Evolutionary conservation across 2,329 filamentous ascomycete genomes (phyloP).

Genomic region (Cladosporium sp.): DNA sequence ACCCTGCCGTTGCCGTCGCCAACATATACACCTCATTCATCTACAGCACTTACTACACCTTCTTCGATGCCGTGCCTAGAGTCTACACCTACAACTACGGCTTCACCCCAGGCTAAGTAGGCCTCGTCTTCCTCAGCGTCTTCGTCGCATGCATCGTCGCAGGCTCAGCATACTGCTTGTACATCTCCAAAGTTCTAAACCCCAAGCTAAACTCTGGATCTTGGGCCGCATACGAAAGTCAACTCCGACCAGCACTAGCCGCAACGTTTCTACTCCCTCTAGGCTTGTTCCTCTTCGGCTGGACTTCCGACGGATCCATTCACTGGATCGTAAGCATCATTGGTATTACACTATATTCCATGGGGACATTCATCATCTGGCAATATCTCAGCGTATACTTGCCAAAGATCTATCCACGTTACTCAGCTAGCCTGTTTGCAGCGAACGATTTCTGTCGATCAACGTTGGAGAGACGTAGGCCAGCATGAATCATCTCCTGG

Average conservation of each 20-base stretch:
- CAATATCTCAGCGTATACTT: conserved; percentile 47
- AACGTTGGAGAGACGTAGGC: too few species aligned
- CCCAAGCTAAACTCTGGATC: too few species aligned
- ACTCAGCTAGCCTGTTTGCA: conserved; percentile 60
- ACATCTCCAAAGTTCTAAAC: not conserved
- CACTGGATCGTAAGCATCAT: conserved; percentile 44
- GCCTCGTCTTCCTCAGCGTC: conserved; percentile 22
- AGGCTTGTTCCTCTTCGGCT: conserved; percentile 38
- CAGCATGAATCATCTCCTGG: too few species aligned
- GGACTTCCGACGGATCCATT: conserved; percentile 30
- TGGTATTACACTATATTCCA: conserved; percentile 43
- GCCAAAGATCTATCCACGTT: conserved; percentile 42
- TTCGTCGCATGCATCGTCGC: not conserved
- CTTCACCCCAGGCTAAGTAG: conserved; percentile 40
- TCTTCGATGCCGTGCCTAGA: conserved; percentile 41
- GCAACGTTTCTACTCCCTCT: too few species aligned
- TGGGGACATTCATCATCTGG: conserved; percentile 43
- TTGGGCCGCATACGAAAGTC: too few species aligned
- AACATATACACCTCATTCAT: conserved; percentile 35
- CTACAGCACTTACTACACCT: conserved; percentile 39
- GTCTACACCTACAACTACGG: conserved; percentile 43
- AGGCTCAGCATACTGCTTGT: not conserved
- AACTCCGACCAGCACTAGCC: too few species aligned
- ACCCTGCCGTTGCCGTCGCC: conserved; percentile 37
- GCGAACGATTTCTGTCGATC: conserved; percentile 63